Evolutionary conservation across 108 stramenopile species (phyloP), one percentile per base, ranked within the genome.

Genomic region (Cylindrotheca fusiformis): DNA sequence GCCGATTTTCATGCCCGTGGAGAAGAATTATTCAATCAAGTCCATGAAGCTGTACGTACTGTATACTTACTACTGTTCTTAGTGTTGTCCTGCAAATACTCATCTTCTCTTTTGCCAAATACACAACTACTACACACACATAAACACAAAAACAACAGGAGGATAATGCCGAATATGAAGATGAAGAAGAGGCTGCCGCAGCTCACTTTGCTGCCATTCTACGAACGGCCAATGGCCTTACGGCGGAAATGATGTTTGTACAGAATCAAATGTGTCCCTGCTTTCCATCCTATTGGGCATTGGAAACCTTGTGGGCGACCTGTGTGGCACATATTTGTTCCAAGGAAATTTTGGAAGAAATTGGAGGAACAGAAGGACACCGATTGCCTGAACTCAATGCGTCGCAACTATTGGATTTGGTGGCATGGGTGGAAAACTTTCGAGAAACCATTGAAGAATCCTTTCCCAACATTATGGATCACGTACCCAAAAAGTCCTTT

Each of bases 371-470:
- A 27, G 88, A 94, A 48, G 92, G 88, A 12, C 81, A 85, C 55
- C 82, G 82, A 30, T 63, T 94, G 3, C 85, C 85, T 4, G 82
- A 85, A 58, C 55, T 94, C 19, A 88, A 86, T 26, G 87, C 88
- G 27, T 86, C 92, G 2, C 92, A 94, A 65, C 66, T 94, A 25
- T 66, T 94, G n/a, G 92, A 94, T 68, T 56, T 94, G 33, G 89
- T 94, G 20, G 92, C 92, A 19, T 94, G 88, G 85, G 84, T 94
- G 5, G 92, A 94, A 27, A 85, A 67, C 54, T 94, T 94, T 61
- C 81, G 87, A 31, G 88, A 90, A 75, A 86, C 83, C 17, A 84
- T 94, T 30, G 89, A 94, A 75, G 92, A 94, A 46, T 71, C 86
- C n/a, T 94, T 94, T 63, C 87, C 88, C 10, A 81, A 85, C 48